Base-by-base conservation (phyloP, 139 green algal species). In the Chlorella sp. region DNA sequence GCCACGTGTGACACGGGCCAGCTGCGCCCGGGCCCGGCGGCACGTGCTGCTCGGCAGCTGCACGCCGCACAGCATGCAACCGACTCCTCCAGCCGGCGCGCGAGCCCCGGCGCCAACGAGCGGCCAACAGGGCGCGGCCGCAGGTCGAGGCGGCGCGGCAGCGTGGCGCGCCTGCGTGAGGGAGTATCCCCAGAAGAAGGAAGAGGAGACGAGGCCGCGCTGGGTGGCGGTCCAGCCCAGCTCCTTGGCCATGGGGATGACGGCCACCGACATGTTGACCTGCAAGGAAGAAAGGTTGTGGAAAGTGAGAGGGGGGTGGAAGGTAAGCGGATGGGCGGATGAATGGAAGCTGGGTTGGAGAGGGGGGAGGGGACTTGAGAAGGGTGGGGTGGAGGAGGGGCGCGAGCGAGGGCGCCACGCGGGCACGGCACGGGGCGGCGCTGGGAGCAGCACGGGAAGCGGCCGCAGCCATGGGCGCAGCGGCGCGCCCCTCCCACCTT, bases 101-200 rank as follows among this genome's bases (percentile, higher is more conserved):
- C n/a, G n/a, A n/a, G n/a, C n/a, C n/a, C n/a, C n/a, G n/a, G n/a
- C n/a, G n/a, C n/a, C n/a, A n/a, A n/a, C n/a, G n/a, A n/a, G n/a
- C n/a, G n/a, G n/a, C n/a, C n/a, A n/a, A n/a, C n/a, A n/a, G n/a
- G n/a, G n/a, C n/a, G n/a, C n/a, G n/a, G n/a, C n/a, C n/a, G n/a
- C n/a, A n/a, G n/a, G n/a, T n/a, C n/a, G n/a, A n/a, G n/a, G n/a
- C n/a, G n/a, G n/a, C n/a, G n/a, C n/a, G n/a, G n/a, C n/a, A n/a
- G n/a, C n/a, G n/a, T n/a, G n/a, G n/a, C n/a, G n/a, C n/a, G n/a
- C n/a, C n/a, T n/a, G 95, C 8, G 92, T 97, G 53, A 94, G 71
- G 0, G 93, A 91, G 78, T 99, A 99, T 21, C 95, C 95, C 92
- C 94, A 99, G 84, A 99, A 99, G 87, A 99, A 99, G 29, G 94